These are phyloP conservation scores for Ophiostoma novo-ulmi DNA, from an alignment of 2,329 filamentous ascomycete species.

Conservation along the genomic window DNA sequence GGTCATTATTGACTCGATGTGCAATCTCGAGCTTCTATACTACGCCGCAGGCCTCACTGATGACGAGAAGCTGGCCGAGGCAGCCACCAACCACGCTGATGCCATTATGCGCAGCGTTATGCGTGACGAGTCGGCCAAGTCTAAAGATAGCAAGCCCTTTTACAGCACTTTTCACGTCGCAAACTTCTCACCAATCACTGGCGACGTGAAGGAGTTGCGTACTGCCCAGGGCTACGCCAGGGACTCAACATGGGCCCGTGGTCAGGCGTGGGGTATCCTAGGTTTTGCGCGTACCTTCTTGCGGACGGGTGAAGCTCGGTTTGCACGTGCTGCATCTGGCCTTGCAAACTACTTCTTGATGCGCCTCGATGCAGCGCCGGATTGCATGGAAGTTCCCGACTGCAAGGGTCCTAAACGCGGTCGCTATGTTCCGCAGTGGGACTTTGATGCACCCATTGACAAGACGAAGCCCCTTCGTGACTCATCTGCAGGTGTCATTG, in stretches of 20 bases:
- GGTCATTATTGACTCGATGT: conserved; percentile 43
- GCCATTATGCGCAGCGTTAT: conserved; percentile 40
- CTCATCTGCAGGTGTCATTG: conserved; percentile 39
- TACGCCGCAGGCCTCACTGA: conserved; percentile 35
- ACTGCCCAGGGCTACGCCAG: conserved; percentile 47
- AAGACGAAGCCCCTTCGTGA: conserved; percentile 33
- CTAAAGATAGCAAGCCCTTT: conserved; percentile 18
- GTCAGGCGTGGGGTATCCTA: conserved; percentile 49
- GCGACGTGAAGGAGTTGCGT: conserved; percentile 40
- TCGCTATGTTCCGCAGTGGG: conserved; percentile 35
- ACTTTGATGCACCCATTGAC: conserved; percentile 38
- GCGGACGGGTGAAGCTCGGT: conserved; percentile 43
- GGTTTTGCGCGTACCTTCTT: conserved; percentile 47
- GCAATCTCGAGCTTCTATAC: conserved; percentile 38
- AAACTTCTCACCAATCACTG: conserved; percentile 44
- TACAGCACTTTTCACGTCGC: conserved; percentile 45
- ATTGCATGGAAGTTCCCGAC: conserved; percentile 32
- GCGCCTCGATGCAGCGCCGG: conserved; percentile 36
- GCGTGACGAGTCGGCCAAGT: conserved; percentile 33
- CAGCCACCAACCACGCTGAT: conserved; percentile 39
- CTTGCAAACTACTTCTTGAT: conserved; percentile 48
- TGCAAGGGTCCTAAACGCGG: conserved; percentile 26
- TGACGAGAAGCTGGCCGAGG: conserved; percentile 29
- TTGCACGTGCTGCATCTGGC: conserved; percentile 42
- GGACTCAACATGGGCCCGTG: conserved; percentile 47